Evolutionary conservation across 2,329 filamentous ascomycete species (phyloP).

Genomic region (Xylaria arbuscula): DNA sequence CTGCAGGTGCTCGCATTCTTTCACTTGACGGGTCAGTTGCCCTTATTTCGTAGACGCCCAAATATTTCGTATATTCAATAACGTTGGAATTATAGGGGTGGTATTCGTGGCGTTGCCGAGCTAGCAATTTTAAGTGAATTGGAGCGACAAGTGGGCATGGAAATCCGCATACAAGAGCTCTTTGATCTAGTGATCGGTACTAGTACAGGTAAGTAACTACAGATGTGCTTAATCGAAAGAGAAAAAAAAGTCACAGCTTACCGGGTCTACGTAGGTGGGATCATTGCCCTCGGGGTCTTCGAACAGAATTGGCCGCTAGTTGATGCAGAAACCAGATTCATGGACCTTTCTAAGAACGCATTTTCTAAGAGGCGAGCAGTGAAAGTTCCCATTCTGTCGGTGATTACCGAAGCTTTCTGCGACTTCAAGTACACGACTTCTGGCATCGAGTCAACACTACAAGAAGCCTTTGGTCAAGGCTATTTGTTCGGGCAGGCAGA

Average conservation of each 20-base stretch:
- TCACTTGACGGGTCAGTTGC: not conserved
- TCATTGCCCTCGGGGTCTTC: not conserved
- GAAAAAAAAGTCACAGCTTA: not conserved
- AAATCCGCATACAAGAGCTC: not conserved
- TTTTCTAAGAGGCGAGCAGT: not conserved
- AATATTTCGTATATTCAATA: not conserved
- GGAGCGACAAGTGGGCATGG: not conserved
- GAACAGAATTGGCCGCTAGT: not conserved
- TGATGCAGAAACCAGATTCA: not conserved
- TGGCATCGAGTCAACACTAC: not conserved
- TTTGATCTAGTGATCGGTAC: not conserved
- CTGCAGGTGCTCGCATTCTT: not conserved
- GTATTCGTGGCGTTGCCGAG: not conserved
- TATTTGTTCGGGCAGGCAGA: slow-evolving; percentile 4
- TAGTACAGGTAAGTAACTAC: not conserved
- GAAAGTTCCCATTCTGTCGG: not conserved
- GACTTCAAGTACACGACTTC: slow-evolving; percentile 3
- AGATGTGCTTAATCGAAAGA: not conserved
- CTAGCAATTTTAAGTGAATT: not conserved
- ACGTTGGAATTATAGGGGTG: not conserved
- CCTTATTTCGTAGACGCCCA: not conserved
- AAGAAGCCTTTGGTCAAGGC: not conserved
- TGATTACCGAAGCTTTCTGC: not conserved
- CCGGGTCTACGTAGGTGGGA: not conserved
- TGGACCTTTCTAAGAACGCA: not conserved